A percentile compares a stretch with the other conserved stretches of the same genome.
Conservation (phyloP, 805 yeast species). For the Yarrowia keelungensis region DNA sequence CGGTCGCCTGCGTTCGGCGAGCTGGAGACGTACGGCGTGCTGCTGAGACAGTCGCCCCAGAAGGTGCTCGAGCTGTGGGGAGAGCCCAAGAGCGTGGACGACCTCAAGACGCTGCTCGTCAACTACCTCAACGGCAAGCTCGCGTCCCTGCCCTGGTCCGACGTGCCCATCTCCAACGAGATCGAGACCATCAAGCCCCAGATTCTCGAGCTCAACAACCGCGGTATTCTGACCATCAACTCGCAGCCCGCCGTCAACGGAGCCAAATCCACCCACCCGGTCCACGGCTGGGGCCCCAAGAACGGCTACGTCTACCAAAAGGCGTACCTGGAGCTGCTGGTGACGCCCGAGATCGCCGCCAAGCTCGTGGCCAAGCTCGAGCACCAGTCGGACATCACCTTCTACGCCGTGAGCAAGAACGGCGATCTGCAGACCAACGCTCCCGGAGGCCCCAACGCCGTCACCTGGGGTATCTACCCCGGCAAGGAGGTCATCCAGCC, state of each 20-base stretch:
- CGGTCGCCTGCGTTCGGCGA: slow-evolving; percentile 97
- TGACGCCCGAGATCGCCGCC: slow-evolving; percentile 63
- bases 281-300: slow-evolving; percentile 94
- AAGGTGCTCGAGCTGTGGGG: slow-evolving; percentile 91
- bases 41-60: slow-evolving; percentile 77
- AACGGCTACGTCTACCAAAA: slow-evolving; percentile 94
- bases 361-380: slow-evolving; percentile 58
- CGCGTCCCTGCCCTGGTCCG: slow-evolving; percentile 90
- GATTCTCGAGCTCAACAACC: slow-evolving; percentile 67
- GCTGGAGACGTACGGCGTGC: slow-evolving; percentile 78
- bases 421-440: slow-evolving; percentile 71
- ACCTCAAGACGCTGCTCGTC: slow-evolving; percentile 68
- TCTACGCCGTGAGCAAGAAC: slow-evolving; percentile 72
- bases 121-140: slow-evolving; percentile 75
- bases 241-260: slow-evolving; percentile 96
- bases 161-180: slow-evolving; percentile 83
- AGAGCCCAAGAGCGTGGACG: slow-evolving; percentile 64
- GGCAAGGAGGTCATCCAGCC: slow-evolving; percentile 95
- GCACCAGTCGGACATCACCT: slow-evolving; percentile 62
- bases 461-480: slow-evolving; percentile 98
- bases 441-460: slow-evolving; percentile 86
- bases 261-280: slow-evolving; percentile 67
- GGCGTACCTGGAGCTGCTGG: slow-evolving; percentile 85
- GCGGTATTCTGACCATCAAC: slow-evolving; percentile 81
- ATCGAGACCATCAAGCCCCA: slow-evolving; percentile 65